Evolutionary conservation across 106 monocot species (phyloP).

Genomic region (Dactylorhiza incarnata): DNA sequence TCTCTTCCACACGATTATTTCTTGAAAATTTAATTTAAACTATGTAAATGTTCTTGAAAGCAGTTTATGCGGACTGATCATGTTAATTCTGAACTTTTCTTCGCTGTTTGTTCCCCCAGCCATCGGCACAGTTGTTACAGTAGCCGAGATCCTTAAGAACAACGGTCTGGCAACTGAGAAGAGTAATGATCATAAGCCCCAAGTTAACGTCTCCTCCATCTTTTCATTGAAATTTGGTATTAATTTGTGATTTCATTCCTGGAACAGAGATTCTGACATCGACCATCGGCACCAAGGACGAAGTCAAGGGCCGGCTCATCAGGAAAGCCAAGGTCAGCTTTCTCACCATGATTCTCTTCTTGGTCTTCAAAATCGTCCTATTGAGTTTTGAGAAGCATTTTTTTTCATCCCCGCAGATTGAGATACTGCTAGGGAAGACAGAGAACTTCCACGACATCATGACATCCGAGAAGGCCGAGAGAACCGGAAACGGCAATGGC

Average conservation of each 20-base stretch:
- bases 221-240: neutral
- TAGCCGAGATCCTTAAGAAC: slow-evolving; percentile 52
- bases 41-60: no score
- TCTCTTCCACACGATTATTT: no score
- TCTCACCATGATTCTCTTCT: neutral
- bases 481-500: neutral
- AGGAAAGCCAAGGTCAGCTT: slow-evolving; percentile 41
- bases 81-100: neutral
- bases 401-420: slow-evolving; percentile 1
- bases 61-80: neutral
- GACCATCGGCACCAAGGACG: slow-evolving; percentile 39
- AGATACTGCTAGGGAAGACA: slow-evolving; percentile 1
- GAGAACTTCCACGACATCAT: slow-evolving; percentile 2
- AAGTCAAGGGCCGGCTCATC: slow-evolving; percentile 36
- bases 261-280: slow-evolving; percentile 42
- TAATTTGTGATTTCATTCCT: neutral
- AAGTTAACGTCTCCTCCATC: neutral
- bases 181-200: slow-evolving; percentile 18
- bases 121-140: slow-evolving; percentile 45
- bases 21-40: no score
- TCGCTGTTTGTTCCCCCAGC: slow-evolving; percentile 16
- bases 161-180: slow-evolving; percentile 45
- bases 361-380: neutral
- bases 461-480: slow-evolving; percentile 1
- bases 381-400: neutral